Base-by-base conservation (phyloP, 73 alveolate genomes). In the Paramecium sonneborni region DNA sequence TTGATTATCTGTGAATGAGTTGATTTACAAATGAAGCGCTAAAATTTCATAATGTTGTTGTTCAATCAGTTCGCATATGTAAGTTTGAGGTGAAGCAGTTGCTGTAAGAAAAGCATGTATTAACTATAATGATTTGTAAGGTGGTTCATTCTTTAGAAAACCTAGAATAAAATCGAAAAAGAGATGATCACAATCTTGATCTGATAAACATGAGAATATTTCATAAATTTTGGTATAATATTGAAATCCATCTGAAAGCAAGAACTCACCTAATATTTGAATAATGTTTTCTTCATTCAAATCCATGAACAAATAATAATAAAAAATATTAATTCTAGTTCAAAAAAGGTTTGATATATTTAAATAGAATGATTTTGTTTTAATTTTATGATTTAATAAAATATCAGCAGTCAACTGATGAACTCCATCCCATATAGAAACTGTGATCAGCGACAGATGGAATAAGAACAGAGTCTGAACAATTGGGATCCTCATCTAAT, bases 401-500 rank as follows among this genome's bases (percentile, higher is more conserved):
- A 26, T 0, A 67, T 67, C 84, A 67, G 39, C 84, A 67, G 23
- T 67, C 84, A 67, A 67, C 84, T 30, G 48, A 30, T 30, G 84
- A 74, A 6, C 58, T 32, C 37, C 39, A 38, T 74, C 87, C 87
- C 56, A 74, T 74, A 15, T 74, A 74, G 3, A 10, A 32, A 23
- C 87, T 74, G 68, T 74, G 87, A 38, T 74, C 87, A 14, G 87
- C 55, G 11, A 30, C 14, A n/a, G 56, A 35, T 74, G 67, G 35
- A 74, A 35, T 12, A 32, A 30, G 39, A 74, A 74, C 87, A 11
- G 84, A 67, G 26, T 67, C 44, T 30, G 84, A 67, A 26, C 84
- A 67, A 24, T 67, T 67, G 9, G 84, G 84, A 67, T 67, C 84
- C 18, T 67, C 84, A 18, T 43, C 87, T 11, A 43, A 35, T 74